Evolutionary conservation across 2,329 filamentous ascomycete species (phyloP).

Genomic region (Penicillium sp.): DNA sequence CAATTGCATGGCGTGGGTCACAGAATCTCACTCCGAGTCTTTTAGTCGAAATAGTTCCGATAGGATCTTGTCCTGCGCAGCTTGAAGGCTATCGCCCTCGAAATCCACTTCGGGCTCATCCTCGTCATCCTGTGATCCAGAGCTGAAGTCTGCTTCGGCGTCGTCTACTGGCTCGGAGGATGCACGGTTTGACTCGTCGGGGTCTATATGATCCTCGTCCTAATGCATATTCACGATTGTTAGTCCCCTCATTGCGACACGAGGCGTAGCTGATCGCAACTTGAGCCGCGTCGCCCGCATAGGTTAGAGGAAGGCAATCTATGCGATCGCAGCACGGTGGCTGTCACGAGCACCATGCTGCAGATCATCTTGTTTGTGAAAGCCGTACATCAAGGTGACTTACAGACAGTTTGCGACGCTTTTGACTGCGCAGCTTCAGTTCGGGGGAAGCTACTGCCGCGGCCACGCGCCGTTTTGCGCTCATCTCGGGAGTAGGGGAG

Average conservation of each 20-base stretch:
- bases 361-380: neutral
- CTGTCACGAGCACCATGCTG: neutral
- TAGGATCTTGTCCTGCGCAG: conserved; percentile 83
- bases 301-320: neutral
- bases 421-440: conserved; percentile 54
- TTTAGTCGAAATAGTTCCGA: conserved; percentile 57
- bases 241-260: conserved; percentile 2
- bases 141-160: conserved; percentile 11
- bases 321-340: neutral
- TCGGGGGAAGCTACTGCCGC: conserved; percentile 48
- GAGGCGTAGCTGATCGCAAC: conserved; percentile 4
- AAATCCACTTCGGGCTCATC: conserved; percentile 62
- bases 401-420: conserved; percentile 61
- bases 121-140: conserved; percentile 44
- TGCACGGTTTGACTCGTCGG: conserved; percentile 22
- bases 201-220: conserved; percentile 20
- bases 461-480: conserved; percentile 57
- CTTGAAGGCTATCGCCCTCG: conserved; percentile 73
- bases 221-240: conserved; percentile 8
- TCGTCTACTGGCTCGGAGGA: conserved; percentile 28
- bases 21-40: conserved; percentile 18
- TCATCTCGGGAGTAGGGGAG: conserved; percentile 26
- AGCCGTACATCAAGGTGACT: conserved; percentile 35
- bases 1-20: neutral
- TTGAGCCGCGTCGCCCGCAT: neutral